Conservation (phyloP, 2,329 filamentous ascomycete genomes). For the Pseudogymnoascus sp. region DNA sequence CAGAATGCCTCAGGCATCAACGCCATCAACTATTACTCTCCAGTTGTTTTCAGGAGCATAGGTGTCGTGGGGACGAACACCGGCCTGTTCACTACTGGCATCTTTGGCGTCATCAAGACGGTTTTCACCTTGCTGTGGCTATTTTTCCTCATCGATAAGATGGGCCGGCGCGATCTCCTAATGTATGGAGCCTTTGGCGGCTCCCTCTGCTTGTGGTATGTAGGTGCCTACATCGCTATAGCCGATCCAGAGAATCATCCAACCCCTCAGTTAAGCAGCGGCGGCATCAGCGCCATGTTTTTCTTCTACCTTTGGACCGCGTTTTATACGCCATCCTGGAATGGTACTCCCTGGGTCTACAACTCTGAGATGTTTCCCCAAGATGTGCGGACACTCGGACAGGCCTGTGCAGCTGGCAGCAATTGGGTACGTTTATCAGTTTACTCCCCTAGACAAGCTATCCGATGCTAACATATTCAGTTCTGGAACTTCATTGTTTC, state of each 20-base stretch:
- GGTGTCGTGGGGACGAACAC: conserved; percentile 51
- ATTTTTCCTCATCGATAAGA: conserved; percentile 58
- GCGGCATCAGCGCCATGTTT: conserved; percentile 55
- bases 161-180: conserved; percentile 56
- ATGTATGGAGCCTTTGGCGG: conserved; percentile 57
- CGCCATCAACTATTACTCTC: conserved; percentile 69
- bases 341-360: conserved; percentile 68
- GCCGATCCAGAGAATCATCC: conserved; percentile 34
- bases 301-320: conserved; percentile 72
- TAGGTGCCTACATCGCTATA: conserved; percentile 53
- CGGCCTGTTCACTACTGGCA: conserved; percentile 60
- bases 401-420: conserved; percentile 63
- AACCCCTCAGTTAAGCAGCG: conserved; percentile 31
- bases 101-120: conserved; percentile 73
- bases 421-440: conserved; percentile 52
- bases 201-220: conserved; percentile 58
- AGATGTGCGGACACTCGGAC: conserved; percentile 61
- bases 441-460: neutral
- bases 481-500: conserved; percentile 59
- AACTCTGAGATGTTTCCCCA: conserved; percentile 71
- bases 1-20: conserved; percentile 75
- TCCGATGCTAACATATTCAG: neutral
- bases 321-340: conserved; percentile 67
- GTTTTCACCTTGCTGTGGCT: conserved; percentile 62
- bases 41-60: conserved; percentile 59